Evolutionary conservation across 2,329 filamentous ascomycete genomes (phyloP).

Genomic region (Akanthomyces uredinophilus): DNA sequence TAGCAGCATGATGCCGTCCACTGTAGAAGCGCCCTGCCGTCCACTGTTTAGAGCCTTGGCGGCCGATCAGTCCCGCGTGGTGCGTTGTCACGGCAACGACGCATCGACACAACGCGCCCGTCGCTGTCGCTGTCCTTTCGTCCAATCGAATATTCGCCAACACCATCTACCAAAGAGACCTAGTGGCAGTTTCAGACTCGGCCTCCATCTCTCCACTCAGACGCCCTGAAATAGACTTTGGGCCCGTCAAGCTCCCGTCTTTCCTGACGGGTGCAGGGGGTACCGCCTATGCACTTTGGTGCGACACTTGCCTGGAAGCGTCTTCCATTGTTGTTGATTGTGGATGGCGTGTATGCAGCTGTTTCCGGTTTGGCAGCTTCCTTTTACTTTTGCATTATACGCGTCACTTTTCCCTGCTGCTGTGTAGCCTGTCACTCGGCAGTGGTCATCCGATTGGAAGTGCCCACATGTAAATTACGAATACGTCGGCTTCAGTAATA

Average conservation of each 20-base stretch:
- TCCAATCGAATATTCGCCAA: background rate
- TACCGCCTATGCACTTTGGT: no score
- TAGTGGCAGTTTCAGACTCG: slow-evolving; percentile 15
- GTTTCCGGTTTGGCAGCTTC: background rate
- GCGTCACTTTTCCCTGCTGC: background rate
- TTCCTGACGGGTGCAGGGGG: background rate
- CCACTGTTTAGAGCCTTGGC: slow-evolving; percentile 3
- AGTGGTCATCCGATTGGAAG: no score
- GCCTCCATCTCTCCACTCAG: background rate
- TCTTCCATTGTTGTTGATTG: no score
- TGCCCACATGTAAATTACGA: no score
- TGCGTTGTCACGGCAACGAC: slow-evolving; percentile 12
- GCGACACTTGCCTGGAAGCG: no score
- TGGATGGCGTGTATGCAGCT: background rate
- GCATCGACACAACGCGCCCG: background rate
- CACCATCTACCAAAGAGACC: background rate
- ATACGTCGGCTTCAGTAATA: no score
- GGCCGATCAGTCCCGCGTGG: slow-evolving; percentile 7
- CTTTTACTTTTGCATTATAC: no score
- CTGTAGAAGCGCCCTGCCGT: background rate
- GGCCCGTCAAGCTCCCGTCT: background rate
- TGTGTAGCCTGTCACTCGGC: no score
- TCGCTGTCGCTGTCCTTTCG: background rate
- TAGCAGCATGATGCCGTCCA: background rate
- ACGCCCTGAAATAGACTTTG: background rate